A percentile compares a stretch with the other conserved stretches of the same genome.
Conservation (phyloP, 2,329 filamentous ascomycete species). For the Cercospora canescens region DNA sequence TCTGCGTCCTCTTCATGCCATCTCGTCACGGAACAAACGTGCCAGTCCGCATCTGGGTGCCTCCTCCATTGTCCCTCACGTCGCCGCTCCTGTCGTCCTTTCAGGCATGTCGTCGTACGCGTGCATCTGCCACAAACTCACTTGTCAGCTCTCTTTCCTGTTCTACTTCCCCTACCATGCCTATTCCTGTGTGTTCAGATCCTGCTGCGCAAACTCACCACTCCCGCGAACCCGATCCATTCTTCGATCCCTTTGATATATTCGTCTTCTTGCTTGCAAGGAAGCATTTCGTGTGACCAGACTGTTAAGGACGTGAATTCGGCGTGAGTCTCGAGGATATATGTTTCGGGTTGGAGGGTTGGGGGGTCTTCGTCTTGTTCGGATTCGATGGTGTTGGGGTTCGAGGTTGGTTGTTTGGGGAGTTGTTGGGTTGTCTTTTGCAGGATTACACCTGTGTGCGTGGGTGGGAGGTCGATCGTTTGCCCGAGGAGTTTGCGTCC, state of each 20-base stretch:
- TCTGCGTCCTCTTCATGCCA: too few species aligned
- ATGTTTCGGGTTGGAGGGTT: constrained; percentile 52
- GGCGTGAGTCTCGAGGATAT: constrained; percentile 61
- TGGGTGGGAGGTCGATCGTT: constrained; percentile 64
- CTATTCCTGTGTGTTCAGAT: too few species aligned
- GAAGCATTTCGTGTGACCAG: constrained; percentile 77
- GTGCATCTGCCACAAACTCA: background rate
- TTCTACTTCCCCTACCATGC: too few species aligned
- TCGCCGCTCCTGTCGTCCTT: background rate
- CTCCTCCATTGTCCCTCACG: too few species aligned
- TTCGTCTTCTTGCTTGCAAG: constrained; percentile 63
- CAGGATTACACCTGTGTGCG: constrained; percentile 56
- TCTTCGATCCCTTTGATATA: constrained; percentile 76
- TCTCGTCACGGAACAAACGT: too few species aligned
- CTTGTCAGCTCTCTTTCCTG: background rate
- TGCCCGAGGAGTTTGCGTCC: constrained; percentile 77
- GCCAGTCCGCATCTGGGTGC: too few species aligned
- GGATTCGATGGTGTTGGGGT: constrained; percentile 23
- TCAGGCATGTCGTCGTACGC: background rate
- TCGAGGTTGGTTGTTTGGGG: background rate
- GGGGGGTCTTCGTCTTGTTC: constrained; percentile 46
- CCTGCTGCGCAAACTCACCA: constrained; percentile 51
- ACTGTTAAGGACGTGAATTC: constrained; percentile 74
- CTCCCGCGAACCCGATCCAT: constrained; percentile 73
- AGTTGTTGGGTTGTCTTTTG: constrained; percentile 30